A percentile compares a stretch with the other conserved stretches of the same genome.
Evolutionary conservation across 2,329 filamentous ascomycete species (phyloP).

Genomic region (Aspergillus sclerotialis): DNA sequence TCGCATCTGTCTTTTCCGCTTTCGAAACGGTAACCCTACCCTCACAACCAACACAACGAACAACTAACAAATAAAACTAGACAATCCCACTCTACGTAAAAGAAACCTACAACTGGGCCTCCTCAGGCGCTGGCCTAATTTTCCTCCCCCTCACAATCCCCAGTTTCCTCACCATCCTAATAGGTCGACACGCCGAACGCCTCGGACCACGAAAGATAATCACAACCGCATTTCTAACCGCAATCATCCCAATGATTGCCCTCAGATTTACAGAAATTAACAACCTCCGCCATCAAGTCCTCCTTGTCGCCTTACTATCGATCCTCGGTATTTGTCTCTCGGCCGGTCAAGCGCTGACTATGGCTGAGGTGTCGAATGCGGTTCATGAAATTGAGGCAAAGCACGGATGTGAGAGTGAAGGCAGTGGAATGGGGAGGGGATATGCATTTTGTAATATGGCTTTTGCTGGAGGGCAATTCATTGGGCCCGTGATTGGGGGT

Average conservation of each 20-base stretch:
- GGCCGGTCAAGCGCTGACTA: constrained; percentile 3
- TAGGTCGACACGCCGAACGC: background rate
- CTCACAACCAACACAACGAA: background rate
- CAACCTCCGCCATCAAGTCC: constrained; percentile 1
- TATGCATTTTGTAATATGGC: constrained; percentile 6
- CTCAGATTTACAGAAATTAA: constrained; percentile 1
- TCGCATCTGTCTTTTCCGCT: background rate
- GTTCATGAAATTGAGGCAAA: constrained; percentile 3
- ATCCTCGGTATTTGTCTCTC: constrained; percentile 3
- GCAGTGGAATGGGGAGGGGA: constrained; percentile 1
- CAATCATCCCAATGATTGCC: constrained; percentile 1
- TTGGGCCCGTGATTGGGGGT: constrained; percentile 1
- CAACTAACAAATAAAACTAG: constrained; percentile 1
- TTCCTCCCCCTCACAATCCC: constrained; percentile 5
- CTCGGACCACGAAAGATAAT: constrained; percentile 4
- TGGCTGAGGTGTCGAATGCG: constrained; percentile 4
- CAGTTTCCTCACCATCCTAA: constrained; percentile 5
- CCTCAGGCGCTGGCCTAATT: constrained; percentile 1
- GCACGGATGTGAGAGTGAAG: constrained; percentile 1
- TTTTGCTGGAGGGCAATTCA: constrained; percentile 3
- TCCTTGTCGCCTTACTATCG: background rate
- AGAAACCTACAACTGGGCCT: constrained; percentile 4
- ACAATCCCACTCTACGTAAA: constrained; percentile 5
- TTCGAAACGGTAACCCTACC: background rate
- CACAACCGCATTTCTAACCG: constrained; percentile 3